Evolutionary conservation across 768 basidiomycete species (phyloP), one percentile per base, ranked within the genome.

Genomic region (Rossbeevera mucosa): DNA sequence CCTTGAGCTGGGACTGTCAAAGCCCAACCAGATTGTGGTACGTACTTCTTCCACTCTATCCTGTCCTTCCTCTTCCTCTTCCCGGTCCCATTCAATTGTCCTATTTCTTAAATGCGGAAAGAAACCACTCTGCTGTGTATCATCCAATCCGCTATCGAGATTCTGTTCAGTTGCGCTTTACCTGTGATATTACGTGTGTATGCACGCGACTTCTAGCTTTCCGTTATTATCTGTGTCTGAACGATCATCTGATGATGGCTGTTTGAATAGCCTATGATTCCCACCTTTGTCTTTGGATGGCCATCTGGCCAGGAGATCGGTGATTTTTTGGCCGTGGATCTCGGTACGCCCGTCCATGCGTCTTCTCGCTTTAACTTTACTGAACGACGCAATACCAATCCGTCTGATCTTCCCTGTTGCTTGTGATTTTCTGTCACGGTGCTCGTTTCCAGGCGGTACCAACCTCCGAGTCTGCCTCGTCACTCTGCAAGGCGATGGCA

Each of bases 401-500:
- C 36, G 6, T 47, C 18, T 18, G 33, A 9, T 36, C 2, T 18
- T 11, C n/a, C 9, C 4, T 38, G 11, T 38, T 18, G 12, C 3
- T 8, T 21, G 13, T 26, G 12, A 29, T 29, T 12, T 24, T 24
- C 42, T 11, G 9, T 29, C 31, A 24, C 42, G 38, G 25, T 41
- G 14, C 33, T 5, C n/a, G 5, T 50, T 26, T 1, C 16, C 53
- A 91, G 90, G 91, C 47, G 94, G 94, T 29, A 98, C 95, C 21
- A 98, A 99, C 65, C 80, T 99, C n/a, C 93, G 96, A 41, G 96
- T 97, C 41, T 99, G 96, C 72, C 86, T 96, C 41, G 95, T 99
- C 46, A 89, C 85, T 25, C 76, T 99, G 2, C 83, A 88, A 59
- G 96, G 96, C 22, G 80, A 85, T 9, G 95, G 96, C 53, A 94